Evolutionary conservation across 768 basidiomycete genomes (phyloP).

Genomic region (Roridomyces roridus): DNA sequence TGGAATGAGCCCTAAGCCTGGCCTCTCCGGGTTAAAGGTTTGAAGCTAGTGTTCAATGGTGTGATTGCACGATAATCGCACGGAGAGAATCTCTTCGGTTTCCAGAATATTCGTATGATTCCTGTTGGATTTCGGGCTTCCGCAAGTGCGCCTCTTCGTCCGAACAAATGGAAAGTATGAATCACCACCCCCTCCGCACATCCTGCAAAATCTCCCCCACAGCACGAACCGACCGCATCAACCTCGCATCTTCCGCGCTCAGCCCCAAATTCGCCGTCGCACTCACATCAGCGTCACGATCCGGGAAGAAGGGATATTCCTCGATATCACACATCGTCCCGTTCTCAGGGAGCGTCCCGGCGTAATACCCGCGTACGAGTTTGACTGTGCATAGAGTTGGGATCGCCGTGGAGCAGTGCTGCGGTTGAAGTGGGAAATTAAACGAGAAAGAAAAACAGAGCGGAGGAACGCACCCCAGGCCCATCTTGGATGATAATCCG

Average conservation of each 20-base stretch:
- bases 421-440: not conserved
- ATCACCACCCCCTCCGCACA: not conserved
- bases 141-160: no score
- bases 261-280: not conserved
- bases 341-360: conserved; percentile 16
- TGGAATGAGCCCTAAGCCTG: no score
- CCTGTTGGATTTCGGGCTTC: no score
- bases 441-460: no score
- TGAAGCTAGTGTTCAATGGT: no score
- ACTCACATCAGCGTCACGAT: not conserved
- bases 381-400: conserved; percentile 18
- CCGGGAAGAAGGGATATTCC: conserved; percentile 19
- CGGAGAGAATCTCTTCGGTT: no score
- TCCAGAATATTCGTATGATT: no score
- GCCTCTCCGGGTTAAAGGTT: no score
- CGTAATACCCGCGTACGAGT: conserved; percentile 19
- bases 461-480: conserved; percentile 17
- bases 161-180: no score
- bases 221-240: conserved; percentile 4
- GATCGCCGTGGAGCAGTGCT: conserved; percentile 19
- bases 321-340: conserved; percentile 17
- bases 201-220: conserved; percentile 11
- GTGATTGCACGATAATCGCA: no score
- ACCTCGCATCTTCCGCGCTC: conserved; percentile 6
- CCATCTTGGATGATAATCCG: conserved; percentile 30